phyloP scores from a whole-genome alignment of 495 filamentous ascomycete genomes.

The Aspergillus carlsbadensis region DNA sequence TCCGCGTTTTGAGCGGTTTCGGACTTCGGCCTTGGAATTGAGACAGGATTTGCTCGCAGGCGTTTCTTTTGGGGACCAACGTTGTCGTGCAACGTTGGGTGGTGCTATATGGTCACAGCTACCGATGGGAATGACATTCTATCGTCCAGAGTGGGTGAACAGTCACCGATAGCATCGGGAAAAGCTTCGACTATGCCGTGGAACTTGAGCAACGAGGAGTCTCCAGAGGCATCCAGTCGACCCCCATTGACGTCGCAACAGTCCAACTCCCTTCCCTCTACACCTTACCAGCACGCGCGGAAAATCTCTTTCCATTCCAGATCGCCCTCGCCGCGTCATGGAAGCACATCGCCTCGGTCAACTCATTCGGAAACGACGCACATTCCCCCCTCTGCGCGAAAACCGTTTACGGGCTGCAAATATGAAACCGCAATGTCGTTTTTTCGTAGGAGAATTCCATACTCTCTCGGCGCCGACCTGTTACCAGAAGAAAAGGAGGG shows the following conservation, averaged over 20 bases:
- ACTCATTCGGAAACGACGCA: constrained; percentile 85
- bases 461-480: constrained; percentile 75
- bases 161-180: constrained; percentile 43
- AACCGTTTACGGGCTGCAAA: constrained; percentile 63
- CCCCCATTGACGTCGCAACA: constrained; percentile 59
- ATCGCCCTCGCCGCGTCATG: constrained; percentile 79
- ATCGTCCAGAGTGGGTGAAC: constrained; percentile 39
- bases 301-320: constrained; percentile 80
- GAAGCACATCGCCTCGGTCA: constrained; percentile 84
- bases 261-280: constrained; percentile 91
- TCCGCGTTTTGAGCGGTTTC: constrained; percentile 12
- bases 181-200: constrained; percentile 45
- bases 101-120: constrained; percentile 45
- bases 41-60: background rate
- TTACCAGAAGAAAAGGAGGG: constrained; percentile 65
- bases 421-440: constrained; percentile 77
- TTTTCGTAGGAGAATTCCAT: constrained; percentile 83
- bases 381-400: constrained; percentile 62
- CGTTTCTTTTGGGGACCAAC: constrained; percentile 22
- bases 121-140: constrained; percentile 47
- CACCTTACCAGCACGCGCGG: constrained; percentile 84
- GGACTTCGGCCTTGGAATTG: background rate
- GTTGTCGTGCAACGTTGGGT: constrained; percentile 29
- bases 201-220: constrained; percentile 36
- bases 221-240: constrained; percentile 36